Evolutionary conservation across 73 alveolate genomes (phyloP), one percentile per base, ranked within the genome.

Genomic region (Paramecium caudatum): DNA sequence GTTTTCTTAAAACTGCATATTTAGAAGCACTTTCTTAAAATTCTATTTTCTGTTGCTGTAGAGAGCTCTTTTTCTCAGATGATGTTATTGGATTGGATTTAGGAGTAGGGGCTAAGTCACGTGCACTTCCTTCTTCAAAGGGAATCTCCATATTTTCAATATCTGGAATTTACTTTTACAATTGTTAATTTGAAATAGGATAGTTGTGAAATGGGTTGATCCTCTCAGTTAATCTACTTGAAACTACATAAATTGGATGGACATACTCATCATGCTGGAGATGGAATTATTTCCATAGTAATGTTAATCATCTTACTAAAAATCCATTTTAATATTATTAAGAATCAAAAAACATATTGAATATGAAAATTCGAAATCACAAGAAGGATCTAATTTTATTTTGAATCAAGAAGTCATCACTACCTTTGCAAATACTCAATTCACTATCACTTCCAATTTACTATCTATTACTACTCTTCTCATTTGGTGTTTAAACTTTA

Each of bases 51-150:
- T 0, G 80, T 13, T 21, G 80, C 5, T 55, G 80, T 12, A 55
- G 23, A 21, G 23, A 21, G 46, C 80, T 55, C 13, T 55, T 55
- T 10, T 9, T 55, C n/a, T 55, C 80, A 0, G 80, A 55, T 23
- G 80, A 55, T 55, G 80, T 55, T 55, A 55, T 55, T 55, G 80
- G 80, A 55, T 55, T 55, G 30, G 84, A 68, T 7, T 68, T 68
- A 15, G 25, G 47, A 10, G 30, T 27, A 3, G 47, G 34, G 50
- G 21, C 3, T 32, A 32, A 30, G 3, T 32, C 47, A 12, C 34
- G 19, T 7, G 12, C 27, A 68, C 84, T 68, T 0, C 23, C 47
- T 3, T 68, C 84, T 32, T 68, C 84, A 68, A 68, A 68, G 2
- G 84, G 61, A 2, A 68, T 4, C 34, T 68, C 84, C 8, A 1